Evolutionary conservation across 148 eudicot genomes (phyloP).

Genomic region (Euryodendron excelsum): DNA sequence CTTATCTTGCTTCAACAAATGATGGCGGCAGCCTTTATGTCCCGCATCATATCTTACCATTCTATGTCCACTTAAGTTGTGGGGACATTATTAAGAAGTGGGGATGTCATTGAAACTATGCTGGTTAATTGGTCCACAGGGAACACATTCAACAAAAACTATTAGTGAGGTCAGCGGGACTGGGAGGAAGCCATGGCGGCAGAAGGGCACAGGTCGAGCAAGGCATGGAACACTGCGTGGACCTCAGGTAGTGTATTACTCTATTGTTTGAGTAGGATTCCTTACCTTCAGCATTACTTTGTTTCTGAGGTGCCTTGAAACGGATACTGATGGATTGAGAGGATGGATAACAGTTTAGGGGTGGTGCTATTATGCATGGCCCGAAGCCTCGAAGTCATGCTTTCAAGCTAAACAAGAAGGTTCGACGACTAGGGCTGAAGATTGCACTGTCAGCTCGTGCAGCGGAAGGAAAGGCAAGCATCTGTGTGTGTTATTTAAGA

Average conservation of each 20-base stretch:
- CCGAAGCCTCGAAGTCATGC: constrained; percentile 98
- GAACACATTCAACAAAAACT: constrained; percentile 97
- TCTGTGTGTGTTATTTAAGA: background rate
- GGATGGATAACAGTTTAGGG: constrained; percentile 63
- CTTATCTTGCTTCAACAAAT: background rate
- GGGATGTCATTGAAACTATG: constrained; percentile 7
- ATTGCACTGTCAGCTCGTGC: constrained; percentile 94
- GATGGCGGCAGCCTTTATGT: background rate
- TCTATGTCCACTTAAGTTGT: background rate
- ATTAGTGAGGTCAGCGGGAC: constrained; percentile 98
- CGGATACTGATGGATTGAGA: constrained; percentile 7
- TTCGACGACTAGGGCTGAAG: constrained; percentile 86
- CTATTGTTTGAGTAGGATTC: constrained; percentile 1
- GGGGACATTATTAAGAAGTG: background rate
- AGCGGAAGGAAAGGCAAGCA: constrained; percentile 93
- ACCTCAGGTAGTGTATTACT: constrained; percentile 56
- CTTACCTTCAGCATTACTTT: constrained; percentile 7
- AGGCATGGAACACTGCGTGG: constrained; percentile 90
- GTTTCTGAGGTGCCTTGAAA: background rate
- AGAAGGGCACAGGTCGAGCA: constrained; percentile 88
- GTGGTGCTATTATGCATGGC: constrained; percentile 84
- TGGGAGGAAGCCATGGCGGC: constrained; percentile 82
- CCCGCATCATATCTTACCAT: background rate
- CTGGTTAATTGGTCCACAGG: constrained; percentile 42
- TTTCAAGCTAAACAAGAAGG: constrained; percentile 83